These are phyloP conservation scores for Hypoxylon fragiforme DNA, from an alignment of 495 filamentous ascomycete species.

Conservation along the genomic window DNA sequence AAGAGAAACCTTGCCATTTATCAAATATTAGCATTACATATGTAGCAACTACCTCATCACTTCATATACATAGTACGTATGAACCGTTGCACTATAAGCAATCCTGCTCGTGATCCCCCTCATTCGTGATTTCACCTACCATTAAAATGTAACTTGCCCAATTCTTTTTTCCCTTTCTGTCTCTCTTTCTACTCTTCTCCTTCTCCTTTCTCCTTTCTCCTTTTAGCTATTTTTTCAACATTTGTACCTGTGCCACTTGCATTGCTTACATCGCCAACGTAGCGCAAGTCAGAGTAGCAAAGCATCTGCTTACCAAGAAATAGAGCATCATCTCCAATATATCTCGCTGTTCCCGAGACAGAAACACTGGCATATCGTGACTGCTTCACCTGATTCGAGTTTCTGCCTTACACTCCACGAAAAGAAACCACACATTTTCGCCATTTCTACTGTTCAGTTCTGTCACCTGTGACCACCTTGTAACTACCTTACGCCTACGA, in stretches of 20 bases:
- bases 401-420: not conserved
- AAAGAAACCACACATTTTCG: not conserved
- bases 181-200: no score
- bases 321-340: constrained; percentile 19
- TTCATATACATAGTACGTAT: no score
- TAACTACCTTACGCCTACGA: not conserved
- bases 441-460: not conserved
- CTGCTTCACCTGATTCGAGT: not conserved
- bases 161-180: constrained; percentile 24
- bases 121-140: not conserved
- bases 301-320: constrained; percentile 26
- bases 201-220: no score
- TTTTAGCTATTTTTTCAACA: no score
- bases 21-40: not conserved
- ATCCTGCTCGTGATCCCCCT: not conserved
- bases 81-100: no score
- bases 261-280: no score
- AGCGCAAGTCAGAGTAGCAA: constrained; percentile 8
- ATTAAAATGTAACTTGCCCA: not conserved
- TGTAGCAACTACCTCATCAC: no score
- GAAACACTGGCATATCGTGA: constrained; percentile 21
- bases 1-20: not conserved
- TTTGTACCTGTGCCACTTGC: no score
- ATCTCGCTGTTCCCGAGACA: constrained; percentile 9
- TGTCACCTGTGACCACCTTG: not conserved